phyloP scores from a whole-genome alignment of 179 eudicot genomes.

The Beta corolliflora region DNA sequence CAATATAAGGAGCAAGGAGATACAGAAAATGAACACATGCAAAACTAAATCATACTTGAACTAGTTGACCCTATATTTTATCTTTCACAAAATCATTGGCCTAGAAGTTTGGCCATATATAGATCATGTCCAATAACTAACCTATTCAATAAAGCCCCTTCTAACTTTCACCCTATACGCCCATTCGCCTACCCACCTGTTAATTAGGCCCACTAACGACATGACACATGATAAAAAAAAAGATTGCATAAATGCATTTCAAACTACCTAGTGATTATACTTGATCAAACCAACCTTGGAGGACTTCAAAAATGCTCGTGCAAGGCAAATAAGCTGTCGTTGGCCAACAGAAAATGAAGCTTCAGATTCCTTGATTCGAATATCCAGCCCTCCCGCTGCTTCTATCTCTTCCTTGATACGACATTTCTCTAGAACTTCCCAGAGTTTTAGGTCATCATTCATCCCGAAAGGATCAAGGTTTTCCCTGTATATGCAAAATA shows the following conservation, averaged over 20 bases:
- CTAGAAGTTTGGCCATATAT: too few species aligned
- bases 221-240: neutral
- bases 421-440: constrained; percentile 83
- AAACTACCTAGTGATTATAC: neutral
- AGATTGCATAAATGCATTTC: neutral
- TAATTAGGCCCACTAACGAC: neutral
- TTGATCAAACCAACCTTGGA: constrained; percentile 56
- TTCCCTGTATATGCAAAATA: constrained; percentile 48
- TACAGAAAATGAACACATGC: too few species aligned
- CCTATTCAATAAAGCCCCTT: too few species aligned
- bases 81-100: too few species aligned
- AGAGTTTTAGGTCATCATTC: constrained; percentile 58
- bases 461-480: constrained; percentile 73
- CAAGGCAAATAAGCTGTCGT: constrained; percentile 97
- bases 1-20: too few species aligned
- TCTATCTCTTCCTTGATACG: constrained; percentile 78
- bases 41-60: too few species aligned
- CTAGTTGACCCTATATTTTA: too few species aligned
- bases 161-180: too few species aligned
- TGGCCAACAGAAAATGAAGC: constrained; percentile 88
- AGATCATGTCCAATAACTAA: too few species aligned
- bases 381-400: constrained; percentile 80
- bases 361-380: constrained; percentile 69
- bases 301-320: constrained; percentile 91
- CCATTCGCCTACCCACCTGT: too few species aligned